A percentile compares a stretch with the other conserved stretches of the same genome.
phyloP scores from a whole-genome alignment of 352 stramenopile species.

The Globisporangium spiculum region DNA sequence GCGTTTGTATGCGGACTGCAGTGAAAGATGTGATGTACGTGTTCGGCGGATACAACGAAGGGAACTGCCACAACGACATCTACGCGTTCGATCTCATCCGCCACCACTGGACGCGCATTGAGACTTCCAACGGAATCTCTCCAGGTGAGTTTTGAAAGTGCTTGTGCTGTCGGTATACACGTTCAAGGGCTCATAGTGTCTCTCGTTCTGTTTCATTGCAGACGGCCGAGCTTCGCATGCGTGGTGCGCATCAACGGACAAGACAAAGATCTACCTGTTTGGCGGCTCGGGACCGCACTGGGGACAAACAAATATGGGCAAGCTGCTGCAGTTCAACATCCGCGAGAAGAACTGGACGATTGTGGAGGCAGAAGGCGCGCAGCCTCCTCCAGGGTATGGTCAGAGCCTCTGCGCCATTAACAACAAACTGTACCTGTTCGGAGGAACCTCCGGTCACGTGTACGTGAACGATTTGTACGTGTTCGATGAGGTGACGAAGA shows the following conservation, averaged over 20 bases:
- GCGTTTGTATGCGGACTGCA: constrained; percentile 19
- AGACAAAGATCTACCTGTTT: constrained; percentile 78
- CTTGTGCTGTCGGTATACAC: neutral
- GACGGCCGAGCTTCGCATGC: constrained; percentile 74
- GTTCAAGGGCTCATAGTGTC: neutral
- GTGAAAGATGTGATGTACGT: constrained; percentile 80
- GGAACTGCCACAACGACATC: constrained; percentile 84
- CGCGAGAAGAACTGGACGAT: constrained; percentile 79
- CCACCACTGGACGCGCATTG: constrained; percentile 76
- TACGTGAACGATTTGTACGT: constrained; percentile 87
- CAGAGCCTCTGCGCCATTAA: constrained; percentile 76
- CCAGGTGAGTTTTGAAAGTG: constrained; percentile 36
- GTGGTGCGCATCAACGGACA: constrained; percentile 69
- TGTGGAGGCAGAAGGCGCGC: constrained; percentile 57
- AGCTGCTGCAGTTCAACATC: constrained; percentile 79
- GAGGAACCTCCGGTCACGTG: constrained; percentile 72
- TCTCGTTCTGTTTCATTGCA: constrained; percentile 13
- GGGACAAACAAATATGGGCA: constrained; percentile 87
- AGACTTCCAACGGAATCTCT: constrained; percentile 69
- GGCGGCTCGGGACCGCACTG: constrained; percentile 75
- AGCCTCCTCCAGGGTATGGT: constrained; percentile 70
- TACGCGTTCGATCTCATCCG: constrained; percentile 79
- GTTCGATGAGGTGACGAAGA: constrained; percentile 69
- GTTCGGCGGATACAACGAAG: constrained; percentile 85
- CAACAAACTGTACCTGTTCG: constrained; percentile 82